Percentiles rank a stretch among this genome's conserved stretches.
Conservation (phyloP, 495 filamentous ascomycete genomes). For the Neurospora discreta region DNA sequence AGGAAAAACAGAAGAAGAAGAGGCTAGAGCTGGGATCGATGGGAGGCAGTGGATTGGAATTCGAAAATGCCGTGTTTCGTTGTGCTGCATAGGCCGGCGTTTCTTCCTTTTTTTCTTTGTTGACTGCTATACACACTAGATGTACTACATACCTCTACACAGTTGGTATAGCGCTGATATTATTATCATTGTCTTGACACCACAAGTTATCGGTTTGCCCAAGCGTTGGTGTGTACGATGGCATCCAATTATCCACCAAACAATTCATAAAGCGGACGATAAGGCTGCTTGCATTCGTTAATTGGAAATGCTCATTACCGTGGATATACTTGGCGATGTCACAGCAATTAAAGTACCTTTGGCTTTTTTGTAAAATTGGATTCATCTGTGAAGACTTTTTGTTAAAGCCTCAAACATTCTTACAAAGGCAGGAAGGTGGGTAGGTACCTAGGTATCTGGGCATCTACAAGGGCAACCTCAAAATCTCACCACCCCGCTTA, state of each 20-base stretch:
- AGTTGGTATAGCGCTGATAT: not conserved
- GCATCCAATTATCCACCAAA: not conserved
- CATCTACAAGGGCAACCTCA: slow-evolving; percentile 23
- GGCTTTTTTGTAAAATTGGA: not conserved
- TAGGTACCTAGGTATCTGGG: no score
- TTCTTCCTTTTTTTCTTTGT: no score
- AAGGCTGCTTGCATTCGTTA: not conserved
- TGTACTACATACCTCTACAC: not conserved
- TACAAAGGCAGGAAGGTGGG: no score
- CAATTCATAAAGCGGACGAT: not conserved
- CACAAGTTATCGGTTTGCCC: not conserved
- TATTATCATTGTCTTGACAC: not conserved
- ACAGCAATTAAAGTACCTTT: not conserved
- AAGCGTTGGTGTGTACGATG: not conserved
- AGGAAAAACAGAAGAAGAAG: not conserved
- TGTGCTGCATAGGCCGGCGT: not conserved
- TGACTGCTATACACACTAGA: not conserved
- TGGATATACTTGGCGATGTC: not conserved
- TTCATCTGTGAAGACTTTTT: not conserved
- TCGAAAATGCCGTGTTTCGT: not conserved
- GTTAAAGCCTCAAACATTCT: not conserved
- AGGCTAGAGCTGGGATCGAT: not conserved
- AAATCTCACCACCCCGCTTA: slow-evolving; percentile 27
- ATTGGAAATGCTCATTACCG: not conserved
- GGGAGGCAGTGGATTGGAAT: slow-evolving; percentile 6